Evolutionary conservation across 306 rosid genomes (phyloP).

Genomic region (Prunus dulcis): DNA sequence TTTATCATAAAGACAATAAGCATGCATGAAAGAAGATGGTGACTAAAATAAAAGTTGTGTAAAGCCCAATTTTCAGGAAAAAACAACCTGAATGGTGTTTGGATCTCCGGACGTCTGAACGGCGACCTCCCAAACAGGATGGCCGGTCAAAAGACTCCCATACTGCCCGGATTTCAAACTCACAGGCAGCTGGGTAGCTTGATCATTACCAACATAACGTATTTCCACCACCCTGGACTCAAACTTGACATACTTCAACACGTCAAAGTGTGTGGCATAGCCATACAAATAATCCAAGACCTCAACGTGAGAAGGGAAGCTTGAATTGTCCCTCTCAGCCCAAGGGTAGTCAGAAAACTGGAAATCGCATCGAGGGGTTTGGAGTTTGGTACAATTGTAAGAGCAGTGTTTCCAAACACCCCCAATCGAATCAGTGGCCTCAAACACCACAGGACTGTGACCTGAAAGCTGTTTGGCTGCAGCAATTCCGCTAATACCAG

Average conservation of each 20-base stretch:
- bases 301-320: constrained; percentile 49
- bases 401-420: constrained; percentile 77
- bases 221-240: constrained; percentile 47
- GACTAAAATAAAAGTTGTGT: not conserved
- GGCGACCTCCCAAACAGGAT: constrained; percentile 45
- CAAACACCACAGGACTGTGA: constrained; percentile 49
- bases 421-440: constrained; percentile 52
- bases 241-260: constrained; percentile 38
- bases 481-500: constrained; percentile 68
- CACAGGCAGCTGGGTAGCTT: not conserved
- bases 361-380: constrained; percentile 54
- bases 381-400: constrained; percentile 51
- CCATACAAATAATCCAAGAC: constrained; percentile 47
- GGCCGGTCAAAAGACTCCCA: constrained; percentile 32
- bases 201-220: constrained; percentile 28
- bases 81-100: constrained; percentile 31
- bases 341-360: constrained; percentile 68
- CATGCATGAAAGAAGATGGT: not conserved
- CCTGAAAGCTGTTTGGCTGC: constrained; percentile 57
- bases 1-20: not conserved
- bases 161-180: not conserved
- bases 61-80: not conserved
- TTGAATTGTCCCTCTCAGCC: constrained; percentile 37
- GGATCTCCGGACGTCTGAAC: constrained; percentile 17
- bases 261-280: constrained; percentile 54